Evolutionary conservation across 73 alveolate genomes (phyloP), one percentile per base, ranked within the genome.

Genomic region (Blepharisma stoltei): DNA sequence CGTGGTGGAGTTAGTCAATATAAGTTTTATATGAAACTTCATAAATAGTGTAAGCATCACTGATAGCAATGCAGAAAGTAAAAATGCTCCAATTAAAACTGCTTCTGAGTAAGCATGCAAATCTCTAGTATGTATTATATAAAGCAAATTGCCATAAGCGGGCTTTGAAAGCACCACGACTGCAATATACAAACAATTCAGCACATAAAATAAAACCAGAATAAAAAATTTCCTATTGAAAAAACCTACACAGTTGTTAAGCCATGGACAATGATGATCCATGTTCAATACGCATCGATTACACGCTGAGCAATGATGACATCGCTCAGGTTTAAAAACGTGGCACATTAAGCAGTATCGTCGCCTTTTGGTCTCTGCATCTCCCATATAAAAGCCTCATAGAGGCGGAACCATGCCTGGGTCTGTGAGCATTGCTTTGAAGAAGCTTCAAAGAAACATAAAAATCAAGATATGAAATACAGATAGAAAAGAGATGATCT

Each of bases 251-350:
- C 99, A 94, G 77, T 95, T 95, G 76, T 91, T 89, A 47, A 95
- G 85, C 99, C 99, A 94, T 32, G 98, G 98, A 81, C 99, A 94
- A 85, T 96, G 99, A 81, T 93, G 98, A 78, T 96, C 99, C 99
- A 96, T 96, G 76, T 93, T 94, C 76, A 96, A 86, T 6, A 90
- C 97, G 66, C 99, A 96, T 75, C 97, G 87, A 85, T 94, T 94
- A 90, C 99, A 96, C 46, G 97, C 94, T 8, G 97, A 93, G 71
- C 98, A 96, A 88, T 96, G 99, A 87, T 95, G 98, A 75, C 97
- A 88, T 83, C 99, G 81, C 82, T 93, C 98, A 0, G 99, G 99
- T 52, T 95, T 94, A 84, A 90, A 89, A 14, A 85, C 93, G 71
- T 93, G 95, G 89, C 99, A 96, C 88, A 86, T 93, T 21, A 92